phyloP scores from a whole-genome alignment of 768 basidiomycete genomes.

The Lyophyllum atratum region DNA sequence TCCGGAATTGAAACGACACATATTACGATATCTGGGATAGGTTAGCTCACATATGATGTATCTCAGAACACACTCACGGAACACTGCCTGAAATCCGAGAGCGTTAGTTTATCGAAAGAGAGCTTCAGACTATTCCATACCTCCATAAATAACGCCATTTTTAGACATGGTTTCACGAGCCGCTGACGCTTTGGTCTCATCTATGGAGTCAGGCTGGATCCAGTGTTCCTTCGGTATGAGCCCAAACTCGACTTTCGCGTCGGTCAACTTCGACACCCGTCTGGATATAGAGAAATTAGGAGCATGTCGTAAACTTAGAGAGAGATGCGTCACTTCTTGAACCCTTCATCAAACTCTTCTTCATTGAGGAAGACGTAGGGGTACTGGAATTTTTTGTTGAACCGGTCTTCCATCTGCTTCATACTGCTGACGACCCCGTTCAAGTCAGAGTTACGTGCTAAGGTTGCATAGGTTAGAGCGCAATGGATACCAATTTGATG shows the following conservation, averaged over 20 bases:
- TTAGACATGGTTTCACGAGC: conserved; percentile 72
- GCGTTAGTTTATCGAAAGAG: conserved; percentile 3
- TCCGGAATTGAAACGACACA: conserved; percentile 96
- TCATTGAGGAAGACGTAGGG: conserved; percentile 91
- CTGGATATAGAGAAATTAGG: conserved; percentile 29
- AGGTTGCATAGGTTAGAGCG: neutral
- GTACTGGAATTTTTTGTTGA: conserved; percentile 86
- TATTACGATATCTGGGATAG: conserved; percentile 74
- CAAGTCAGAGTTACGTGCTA: conserved; percentile 63
- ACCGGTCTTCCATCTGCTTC: conserved; percentile 83
- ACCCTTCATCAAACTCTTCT: conserved; percentile 66
- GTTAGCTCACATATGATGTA: neutral
- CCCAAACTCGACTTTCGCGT: conserved; percentile 68
- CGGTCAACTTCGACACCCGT: conserved; percentile 59
- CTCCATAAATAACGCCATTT: conserved; percentile 67
- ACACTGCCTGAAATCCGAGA: conserved; percentile 60
- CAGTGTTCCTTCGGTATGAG: conserved; percentile 80
- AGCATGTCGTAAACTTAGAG: neutral
- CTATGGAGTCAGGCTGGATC: conserved; percentile 80
- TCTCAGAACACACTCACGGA: conserved; percentile 47
- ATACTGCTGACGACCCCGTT: conserved; percentile 63
- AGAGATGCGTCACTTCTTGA: conserved; percentile 52
- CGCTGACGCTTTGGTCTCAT: conserved; percentile 67
- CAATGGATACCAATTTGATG: neutral
- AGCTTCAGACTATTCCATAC: conserved; percentile 30